phyloP scores from a whole-genome alignment of 106 monocot genomes.

The Dioscorea dumetorum region DNA sequence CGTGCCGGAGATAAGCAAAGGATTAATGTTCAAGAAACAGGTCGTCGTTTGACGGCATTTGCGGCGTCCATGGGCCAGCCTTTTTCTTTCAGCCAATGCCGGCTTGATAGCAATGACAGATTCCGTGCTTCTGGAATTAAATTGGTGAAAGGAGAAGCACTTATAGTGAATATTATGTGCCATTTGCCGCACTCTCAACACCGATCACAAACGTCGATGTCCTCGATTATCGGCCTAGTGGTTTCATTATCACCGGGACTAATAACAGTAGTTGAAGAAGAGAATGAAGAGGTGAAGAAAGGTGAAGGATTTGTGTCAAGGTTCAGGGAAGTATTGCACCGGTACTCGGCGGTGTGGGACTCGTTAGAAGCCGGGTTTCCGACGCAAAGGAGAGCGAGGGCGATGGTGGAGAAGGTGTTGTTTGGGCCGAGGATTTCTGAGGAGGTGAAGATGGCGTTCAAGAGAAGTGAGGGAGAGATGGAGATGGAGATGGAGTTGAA shows the following conservation, averaged over 20 bases:
- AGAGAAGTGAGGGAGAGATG: background rate
- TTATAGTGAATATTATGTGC: slow-evolving; percentile 40
- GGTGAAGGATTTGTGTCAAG: slow-evolving; percentile 10
- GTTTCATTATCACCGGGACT: slow-evolving; percentile 8
- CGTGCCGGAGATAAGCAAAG: background rate
- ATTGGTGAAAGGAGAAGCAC: slow-evolving; percentile 36
- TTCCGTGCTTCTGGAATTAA: slow-evolving; percentile 32
- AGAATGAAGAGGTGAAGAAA: slow-evolving; percentile 14
- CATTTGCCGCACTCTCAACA: slow-evolving; percentile 27
- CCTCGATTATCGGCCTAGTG: slow-evolving; percentile 27
- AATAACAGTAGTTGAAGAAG: slow-evolving; percentile 27
- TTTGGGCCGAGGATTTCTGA: slow-evolving; percentile 23
- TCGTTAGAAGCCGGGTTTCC: slow-evolving; percentile 35
- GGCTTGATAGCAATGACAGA: slow-evolving; percentile 32
- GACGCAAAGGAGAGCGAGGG: slow-evolving; percentile 26
- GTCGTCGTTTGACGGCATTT: slow-evolving; percentile 36
- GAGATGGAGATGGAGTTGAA: background rate
- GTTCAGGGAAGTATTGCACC: slow-evolving; percentile 33
- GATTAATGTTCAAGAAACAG: slow-evolving; percentile 25
- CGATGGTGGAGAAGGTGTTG: slow-evolving; percentile 29
- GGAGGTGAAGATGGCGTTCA: slow-evolving; percentile 14
- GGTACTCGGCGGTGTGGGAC: slow-evolving; percentile 37
- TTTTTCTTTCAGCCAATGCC: slow-evolving; percentile 51
- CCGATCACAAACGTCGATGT: slow-evolving; percentile 18
- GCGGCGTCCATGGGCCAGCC: slow-evolving; percentile 52